These are phyloP conservation scores for Panaeolus cyanescens DNA, from an alignment of 768 basidiomycete genomes.

Conservation along the genomic window DNA sequence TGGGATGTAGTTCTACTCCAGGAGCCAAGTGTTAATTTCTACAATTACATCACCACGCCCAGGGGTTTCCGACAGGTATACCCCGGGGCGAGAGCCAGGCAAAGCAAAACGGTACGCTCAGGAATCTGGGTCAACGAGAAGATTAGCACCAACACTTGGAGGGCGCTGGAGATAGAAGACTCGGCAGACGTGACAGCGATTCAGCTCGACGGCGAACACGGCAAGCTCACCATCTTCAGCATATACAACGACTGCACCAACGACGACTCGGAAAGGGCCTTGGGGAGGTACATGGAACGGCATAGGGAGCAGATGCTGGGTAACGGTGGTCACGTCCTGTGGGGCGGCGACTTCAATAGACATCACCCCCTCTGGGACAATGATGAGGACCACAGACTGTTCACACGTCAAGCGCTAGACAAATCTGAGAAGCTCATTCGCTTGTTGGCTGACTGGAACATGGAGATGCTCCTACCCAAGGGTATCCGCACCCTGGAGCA, in stretches of 20 bases:
- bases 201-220: conserved; percentile 3
- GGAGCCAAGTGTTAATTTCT: neutral
- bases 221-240: conserved; percentile 14
- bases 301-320: neutral
- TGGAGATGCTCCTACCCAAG: conserved; percentile 35
- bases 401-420: conserved; percentile 25
- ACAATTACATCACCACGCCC: neutral
- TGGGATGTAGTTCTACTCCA: neutral
- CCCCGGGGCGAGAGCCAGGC: neutral
- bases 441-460: conserved; percentile 20
- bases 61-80: neutral
- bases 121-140: conserved; percentile 23
- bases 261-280: conserved; percentile 3
- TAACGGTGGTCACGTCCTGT: conserved; percentile 21
- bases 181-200: conserved; percentile 21
- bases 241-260: conserved; percentile 18
- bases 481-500: conserved; percentile 35
- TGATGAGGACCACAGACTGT: conserved; percentile 29
- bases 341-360: conserved; percentile 42
- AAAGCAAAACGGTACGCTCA: conserved; percentile 11
- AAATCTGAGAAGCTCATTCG: conserved; percentile 26
- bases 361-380: conserved; percentile 45
- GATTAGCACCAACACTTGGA: conserved; percentile 18
- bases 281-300: neutral
- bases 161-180: conserved; percentile 16